These are phyloP conservation scores for Entomortierella chlamydospora DNA, from an alignment of 192 early-diverging fungal genomes.

Conservation along the genomic window DNA sequence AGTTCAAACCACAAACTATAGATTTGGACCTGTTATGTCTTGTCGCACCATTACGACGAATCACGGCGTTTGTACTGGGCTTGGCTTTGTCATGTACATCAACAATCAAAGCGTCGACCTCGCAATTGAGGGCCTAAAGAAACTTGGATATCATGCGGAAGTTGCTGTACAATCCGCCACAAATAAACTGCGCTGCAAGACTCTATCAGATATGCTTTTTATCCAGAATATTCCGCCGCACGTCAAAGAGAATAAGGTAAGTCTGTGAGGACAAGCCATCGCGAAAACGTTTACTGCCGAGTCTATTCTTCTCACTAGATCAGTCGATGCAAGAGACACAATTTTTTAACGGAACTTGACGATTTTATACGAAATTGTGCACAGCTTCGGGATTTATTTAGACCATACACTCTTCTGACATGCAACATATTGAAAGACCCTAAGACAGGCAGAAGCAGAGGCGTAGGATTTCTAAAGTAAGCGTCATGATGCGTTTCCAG, in stretches of 20 bases:
- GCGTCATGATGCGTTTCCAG: not conserved
- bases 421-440: slow-evolving; percentile 43
- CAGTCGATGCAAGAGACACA: too few species aligned
- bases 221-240: slow-evolving; percentile 43
- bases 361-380: not conserved
- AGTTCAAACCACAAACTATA: not conserved
- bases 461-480: slow-evolving; percentile 47
- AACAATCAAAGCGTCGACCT: slow-evolving; percentile 26
- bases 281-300: too few species aligned
- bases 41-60: slow-evolving; percentile 41
- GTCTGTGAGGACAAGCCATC: too few species aligned
- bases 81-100: slow-evolving; percentile 51
- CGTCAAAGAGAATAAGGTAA: slow-evolving; percentile 45
- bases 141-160: slow-evolving; percentile 46
- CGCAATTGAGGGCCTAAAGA: slow-evolving; percentile 27
- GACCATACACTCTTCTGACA: slow-evolving; percentile 13
- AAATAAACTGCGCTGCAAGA: slow-evolving; percentile 48
- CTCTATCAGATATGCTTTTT: slow-evolving; percentile 39
- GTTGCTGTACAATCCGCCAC: slow-evolving; percentile 45
- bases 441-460: slow-evolving; percentile 30
- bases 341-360: not conserved
- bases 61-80: slow-evolving; percentile 38
- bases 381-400: slow-evolving; percentile 43
- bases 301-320: too few species aligned
- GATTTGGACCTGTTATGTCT: slow-evolving; percentile 51